A percentile compares a stretch with the other conserved stretches of the same genome.
These are phyloP conservation scores for Sphagnum contortum DNA, from an alignment of 225 moss, liverwort and hornwort genomes.

Conservation along the genomic window DNA sequence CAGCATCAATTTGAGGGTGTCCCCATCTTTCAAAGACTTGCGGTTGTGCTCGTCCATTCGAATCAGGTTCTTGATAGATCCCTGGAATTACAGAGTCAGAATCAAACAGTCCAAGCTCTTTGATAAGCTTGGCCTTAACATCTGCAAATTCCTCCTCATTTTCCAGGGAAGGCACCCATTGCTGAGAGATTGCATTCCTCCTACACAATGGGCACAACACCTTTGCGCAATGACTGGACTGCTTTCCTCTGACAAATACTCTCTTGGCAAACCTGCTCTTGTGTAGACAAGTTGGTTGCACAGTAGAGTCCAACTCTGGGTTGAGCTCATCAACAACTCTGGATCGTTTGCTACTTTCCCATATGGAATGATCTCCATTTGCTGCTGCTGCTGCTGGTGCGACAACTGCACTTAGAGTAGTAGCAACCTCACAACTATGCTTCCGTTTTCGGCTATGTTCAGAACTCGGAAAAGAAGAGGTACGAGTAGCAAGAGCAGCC, in stretches of 20 bases:
- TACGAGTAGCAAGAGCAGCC: background rate
- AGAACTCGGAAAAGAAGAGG: background rate
- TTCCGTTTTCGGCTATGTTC: conserved; percentile 23
- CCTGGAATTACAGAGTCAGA: too few relatives aligned
- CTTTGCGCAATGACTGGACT: conserved; percentile 1
- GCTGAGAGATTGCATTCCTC: background rate
- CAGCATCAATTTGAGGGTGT: background rate
- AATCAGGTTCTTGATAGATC: too few relatives aligned
- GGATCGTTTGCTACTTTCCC: conserved; percentile 19
- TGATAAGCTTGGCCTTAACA: background rate
- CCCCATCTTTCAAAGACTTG: too few relatives aligned
- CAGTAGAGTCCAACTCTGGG: background rate
- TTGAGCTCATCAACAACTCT: conserved; percentile 2
- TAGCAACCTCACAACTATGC: conserved; percentile 8
- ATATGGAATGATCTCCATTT: conserved; percentile 12
- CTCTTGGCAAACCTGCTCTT: conserved; percentile 26
- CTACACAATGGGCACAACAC: background rate
- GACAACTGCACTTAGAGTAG: background rate
- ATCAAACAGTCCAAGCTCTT: background rate
- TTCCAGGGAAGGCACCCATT: conserved; percentile 1
- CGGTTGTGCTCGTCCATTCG: too few relatives aligned
- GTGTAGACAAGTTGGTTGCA: conserved; percentile 16
- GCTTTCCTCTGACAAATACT: background rate
- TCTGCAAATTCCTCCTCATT: background rate
- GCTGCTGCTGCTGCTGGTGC: background rate